Evolutionary conservation across 345 rosid species (phyloP), one percentile per base, ranked within the genome.

Genomic region (Bruguiera gymnorhiza): DNA sequence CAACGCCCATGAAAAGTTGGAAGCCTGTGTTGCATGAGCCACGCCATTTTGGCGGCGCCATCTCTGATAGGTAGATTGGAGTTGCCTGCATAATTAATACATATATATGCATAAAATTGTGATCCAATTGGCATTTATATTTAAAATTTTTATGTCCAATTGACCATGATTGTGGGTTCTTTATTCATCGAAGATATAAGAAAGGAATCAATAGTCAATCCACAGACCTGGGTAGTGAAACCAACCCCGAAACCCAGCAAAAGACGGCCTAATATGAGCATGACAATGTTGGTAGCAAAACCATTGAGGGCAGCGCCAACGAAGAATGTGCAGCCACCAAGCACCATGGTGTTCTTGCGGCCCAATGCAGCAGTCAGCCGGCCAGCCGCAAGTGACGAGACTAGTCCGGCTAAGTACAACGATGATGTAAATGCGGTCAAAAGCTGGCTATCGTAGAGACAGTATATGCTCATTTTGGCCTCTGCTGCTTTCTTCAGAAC

Each of bases 181-280:
- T 48, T 30, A 26, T 26, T n/a, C 31, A 2, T 11, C 30, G 6
- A 39, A 23, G 5, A 2, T 67, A 10, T 6, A 24, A 53, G 46
- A 56, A 51, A 24, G 53, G 16, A 54, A 39, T 10, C 46, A 39
- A 6, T 39, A 6, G 15, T 39, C 46, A 13, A 37, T 52, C 26
- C 26, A 58, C 39, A 26, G 27, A 88, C 95, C 87, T 90, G 91
- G 75, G 85, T 90, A 24, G 98, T 87, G 82, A 93, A 93, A 58
- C 98, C 98, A 65, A 93, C 91, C n/a, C 97, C 98, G 60, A 86
- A 82, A 55, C 97, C 97, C 7, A 93, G 93, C 79, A 90, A 79
- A 62, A 93, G 74, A 29, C 96, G 91, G 56, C 98, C 98, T 3
- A 87, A 31, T 70, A 93, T 82, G 77, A 93, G 96, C 97, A 90